Evolutionary conservation across 768 basidiomycete species (phyloP).

Genomic region (Lentinula detonsa): DNA sequence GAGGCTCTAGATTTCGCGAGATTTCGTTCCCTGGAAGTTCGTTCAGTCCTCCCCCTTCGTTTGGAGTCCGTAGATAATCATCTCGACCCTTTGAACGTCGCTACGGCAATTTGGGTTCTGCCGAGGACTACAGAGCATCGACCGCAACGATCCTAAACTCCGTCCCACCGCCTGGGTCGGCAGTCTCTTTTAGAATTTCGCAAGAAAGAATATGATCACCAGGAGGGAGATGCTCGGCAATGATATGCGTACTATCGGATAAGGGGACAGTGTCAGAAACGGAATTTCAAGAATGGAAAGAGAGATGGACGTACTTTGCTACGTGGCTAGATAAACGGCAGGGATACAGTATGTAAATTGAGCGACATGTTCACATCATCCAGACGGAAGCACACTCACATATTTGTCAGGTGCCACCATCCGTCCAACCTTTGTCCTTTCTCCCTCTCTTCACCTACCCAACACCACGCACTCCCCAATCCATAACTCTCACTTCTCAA

Average conservation of each 20-base stretch:
- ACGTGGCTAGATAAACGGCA: background rate
- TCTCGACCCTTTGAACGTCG: too few relatives aligned
- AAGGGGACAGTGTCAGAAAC: background rate
- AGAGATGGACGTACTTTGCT: background rate
- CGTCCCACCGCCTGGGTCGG: slow-evolving; percentile 1
- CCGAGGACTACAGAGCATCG: background rate
- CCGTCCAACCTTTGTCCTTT: background rate
- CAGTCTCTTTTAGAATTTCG: background rate
- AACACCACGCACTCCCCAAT: background rate
- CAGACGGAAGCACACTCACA: background rate
- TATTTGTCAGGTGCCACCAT: background rate
- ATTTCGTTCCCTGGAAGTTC: too few relatives aligned
- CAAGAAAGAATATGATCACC: background rate
- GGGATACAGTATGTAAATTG: too few relatives aligned
- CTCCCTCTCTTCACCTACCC: background rate
- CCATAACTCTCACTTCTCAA: background rate
- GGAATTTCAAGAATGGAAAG: background rate
- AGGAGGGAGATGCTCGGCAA: background rate
- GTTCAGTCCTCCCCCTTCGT: too few relatives aligned
- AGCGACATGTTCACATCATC: too few relatives aligned
- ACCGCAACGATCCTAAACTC: background rate
- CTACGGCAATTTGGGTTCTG: too few relatives aligned
- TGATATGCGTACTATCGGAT: background rate
- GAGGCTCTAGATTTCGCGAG: too few relatives aligned
- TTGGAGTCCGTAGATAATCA: too few relatives aligned